Base-by-base conservation (phyloP, 2,329 filamentous ascomycete species). In the Sclerotinia spermophila region DNA sequence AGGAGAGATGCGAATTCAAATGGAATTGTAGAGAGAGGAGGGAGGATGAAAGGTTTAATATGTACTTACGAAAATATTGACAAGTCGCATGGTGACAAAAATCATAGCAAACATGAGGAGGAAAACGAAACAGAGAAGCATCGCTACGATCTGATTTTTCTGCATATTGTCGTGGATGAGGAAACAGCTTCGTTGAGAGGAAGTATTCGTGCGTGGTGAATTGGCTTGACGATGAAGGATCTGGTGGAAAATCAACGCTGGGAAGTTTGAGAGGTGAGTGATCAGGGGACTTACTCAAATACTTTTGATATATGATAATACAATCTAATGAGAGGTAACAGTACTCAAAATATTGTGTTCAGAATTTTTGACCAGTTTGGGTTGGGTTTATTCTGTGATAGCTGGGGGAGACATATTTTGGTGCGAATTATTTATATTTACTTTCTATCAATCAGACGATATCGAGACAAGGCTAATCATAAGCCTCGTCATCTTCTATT, bases 51-150 rank as follows among this genome's bases (percentile, higher is more conserved):
- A 27, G 17, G 5, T 5, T 21, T 15, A 4, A 1, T 13, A 51
- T 21, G 15, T 27, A 40, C 62, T 40, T 66, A 66, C 62, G 55
- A 66, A 66, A 66, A 66, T 38, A 10, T 66, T 66, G 17, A 66
- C 62, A 40, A 66, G 62, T 66, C 62, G 35, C 62, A 66, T 66
- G n/a, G 62, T 42, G 35, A 66, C 21, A 35, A 66, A 66, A 24
- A 53, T 66, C 33, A 53, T 66, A 30, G 40, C 13, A 40, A 66
- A 66, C 62, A 66, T 53, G n/a, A 66, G 62, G n/a, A 69, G 21
- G 35, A 66, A 69, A 27, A 55, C 59, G 24, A 69, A 48, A 33
- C 61, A 11, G 48, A 69, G 45, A 27, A 66, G 61, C 27, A 66
- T 11, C 5, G 68, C 68, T 27, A 69, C 56, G 21, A 66, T 27